phyloP scores from a whole-genome alignment of 176 grass and related monocot species.

The Microstegium vimineum region DNA sequence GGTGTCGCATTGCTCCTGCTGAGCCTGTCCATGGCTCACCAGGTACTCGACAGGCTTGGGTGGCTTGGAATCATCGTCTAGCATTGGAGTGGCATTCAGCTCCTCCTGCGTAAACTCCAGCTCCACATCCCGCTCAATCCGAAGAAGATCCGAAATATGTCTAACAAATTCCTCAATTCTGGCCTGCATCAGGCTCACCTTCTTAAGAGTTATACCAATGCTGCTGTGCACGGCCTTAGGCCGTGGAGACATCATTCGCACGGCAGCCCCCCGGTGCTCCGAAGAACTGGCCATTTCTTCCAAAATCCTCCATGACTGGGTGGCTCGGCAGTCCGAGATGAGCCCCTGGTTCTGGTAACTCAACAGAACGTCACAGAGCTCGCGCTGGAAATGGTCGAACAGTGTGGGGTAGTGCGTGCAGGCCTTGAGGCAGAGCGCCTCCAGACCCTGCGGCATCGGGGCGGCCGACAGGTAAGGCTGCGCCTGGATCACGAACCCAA shows the following conservation, averaged over 20 bases:
- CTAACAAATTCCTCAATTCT: slow-evolving; percentile 80
- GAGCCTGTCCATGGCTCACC: slow-evolving; percentile 79
- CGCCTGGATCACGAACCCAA: slow-evolving; percentile 80
- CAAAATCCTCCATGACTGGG: slow-evolving; percentile 67
- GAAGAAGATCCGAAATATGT: slow-evolving; percentile 74
- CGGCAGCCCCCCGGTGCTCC: slow-evolving; percentile 42
- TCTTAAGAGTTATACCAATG: slow-evolving; percentile 71
- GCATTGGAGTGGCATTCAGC: slow-evolving; percentile 68
- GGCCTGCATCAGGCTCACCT: slow-evolving; percentile 55
- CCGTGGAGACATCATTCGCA: slow-evolving; percentile 36
- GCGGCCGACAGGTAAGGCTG: slow-evolving; percentile 67
- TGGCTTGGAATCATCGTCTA: slow-evolving; percentile 40
- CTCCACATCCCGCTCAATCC: slow-evolving; percentile 76
- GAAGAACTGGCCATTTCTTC: slow-evolving; percentile 75
- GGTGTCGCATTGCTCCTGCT: slow-evolving; percentile 92
- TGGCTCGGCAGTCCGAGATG: slow-evolving; percentile 48
- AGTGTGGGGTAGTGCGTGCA: slow-evolving; percentile 91
- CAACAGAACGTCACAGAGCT: slow-evolving; percentile 64
- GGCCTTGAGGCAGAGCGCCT: slow-evolving; percentile 91
- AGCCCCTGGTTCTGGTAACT: slow-evolving; percentile 44
- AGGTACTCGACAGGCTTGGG: slow-evolving; percentile 78
- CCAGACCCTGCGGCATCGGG: slow-evolving; percentile 87
- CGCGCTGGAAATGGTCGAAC: slow-evolving; percentile 90
- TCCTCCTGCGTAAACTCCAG: slow-evolving; percentile 92
- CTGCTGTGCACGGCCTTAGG: slow-evolving; percentile 50